Percentiles rank a stretch among this genome's conserved stretches.
Conservation (phyloP, 2,329 filamentous ascomycete genomes). For the Pseudophaeomoniella oleicola region DNA sequence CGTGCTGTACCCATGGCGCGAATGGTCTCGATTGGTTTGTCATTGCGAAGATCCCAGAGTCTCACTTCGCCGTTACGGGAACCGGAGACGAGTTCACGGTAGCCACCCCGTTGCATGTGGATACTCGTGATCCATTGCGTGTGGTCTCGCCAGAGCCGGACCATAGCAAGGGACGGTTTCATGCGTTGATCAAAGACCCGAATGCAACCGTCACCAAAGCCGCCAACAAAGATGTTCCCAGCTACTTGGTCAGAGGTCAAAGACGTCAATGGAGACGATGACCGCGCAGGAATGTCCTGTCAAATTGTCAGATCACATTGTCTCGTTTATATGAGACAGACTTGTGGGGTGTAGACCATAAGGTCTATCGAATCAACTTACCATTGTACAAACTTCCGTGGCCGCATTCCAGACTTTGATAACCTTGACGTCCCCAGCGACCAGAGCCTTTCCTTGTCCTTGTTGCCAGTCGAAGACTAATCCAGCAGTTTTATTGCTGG, state of each 20-base stretch:
- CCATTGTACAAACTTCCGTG: constrained; percentile 65
- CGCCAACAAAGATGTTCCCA: constrained; percentile 87
- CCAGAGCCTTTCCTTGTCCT: constrained; percentile 86
- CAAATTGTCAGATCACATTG: too few species aligned
- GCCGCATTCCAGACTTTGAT: constrained; percentile 95
- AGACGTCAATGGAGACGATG: constrained; percentile 88
- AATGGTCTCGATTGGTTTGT: constrained; percentile 58
- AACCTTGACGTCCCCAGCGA: constrained; percentile 87
- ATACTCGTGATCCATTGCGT: constrained; percentile 91
- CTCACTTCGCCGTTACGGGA: constrained; percentile 88
- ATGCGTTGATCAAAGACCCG: constrained; percentile 84
- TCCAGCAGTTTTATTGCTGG: constrained; percentile 84
- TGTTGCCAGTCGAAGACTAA: constrained; percentile 99
- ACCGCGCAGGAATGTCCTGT: constrained; percentile 80
- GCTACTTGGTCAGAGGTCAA: constrained; percentile 96
- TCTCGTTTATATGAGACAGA: too few species aligned
- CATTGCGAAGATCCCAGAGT: constrained; percentile 90
- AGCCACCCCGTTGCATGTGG: constrained; percentile 89
- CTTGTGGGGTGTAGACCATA: too few species aligned
- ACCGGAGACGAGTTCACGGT: constrained; percentile 79
- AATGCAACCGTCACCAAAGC: constrained; percentile 89
- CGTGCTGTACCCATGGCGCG: constrained; percentile 29
- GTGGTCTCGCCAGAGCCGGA: constrained; percentile 93
- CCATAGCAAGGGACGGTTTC: constrained; percentile 77
- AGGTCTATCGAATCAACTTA: too few species aligned